Evolutionary conservation across 148 eudicot species (phyloP).

Genomic region (Fagopyrum tataricum): DNA sequence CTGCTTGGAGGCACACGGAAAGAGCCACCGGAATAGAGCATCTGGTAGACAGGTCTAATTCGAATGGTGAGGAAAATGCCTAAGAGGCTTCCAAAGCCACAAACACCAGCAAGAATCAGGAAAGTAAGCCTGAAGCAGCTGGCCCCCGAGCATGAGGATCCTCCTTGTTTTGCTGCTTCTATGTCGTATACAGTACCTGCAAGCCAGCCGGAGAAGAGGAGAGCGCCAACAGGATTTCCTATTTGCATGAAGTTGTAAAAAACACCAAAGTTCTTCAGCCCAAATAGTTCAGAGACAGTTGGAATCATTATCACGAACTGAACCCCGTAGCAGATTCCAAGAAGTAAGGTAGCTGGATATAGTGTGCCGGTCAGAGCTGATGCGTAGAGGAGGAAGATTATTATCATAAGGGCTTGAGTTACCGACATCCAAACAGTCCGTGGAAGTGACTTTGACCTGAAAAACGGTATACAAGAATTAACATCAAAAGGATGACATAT

Average conservation of each 20-base stretch:
- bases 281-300: conserved; percentile 86
- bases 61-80: conserved; percentile 59
- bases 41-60: conserved; percentile 75
- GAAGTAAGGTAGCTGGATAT: conserved; percentile 62
- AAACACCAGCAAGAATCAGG: conserved; percentile 59
- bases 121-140: conserved; percentile 82
- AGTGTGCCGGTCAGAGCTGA: conserved; percentile 68
- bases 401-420: conserved; percentile 63
- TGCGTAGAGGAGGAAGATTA: conserved; percentile 66
- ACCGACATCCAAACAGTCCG: conserved; percentile 84
- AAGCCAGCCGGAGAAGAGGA: conserved; percentile 70
- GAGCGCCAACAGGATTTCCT: conserved; percentile 83
- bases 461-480: conserved; percentile 13
- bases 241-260: conserved; percentile 81
- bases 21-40: conserved; percentile 87
- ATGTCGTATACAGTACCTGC: conserved; percentile 80
- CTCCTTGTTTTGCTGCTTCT: conserved; percentile 67
- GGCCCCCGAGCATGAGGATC: conserved; percentile 61
- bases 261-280: conserved; percentile 77
- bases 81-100: conserved; percentile 62
- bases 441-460: conserved; percentile 68
- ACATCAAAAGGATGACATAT: too few relatives aligned
- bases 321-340: conserved; percentile 85
- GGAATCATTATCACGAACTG: conserved; percentile 93
- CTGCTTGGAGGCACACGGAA: conserved; percentile 41